A percentile compares a stretch with the other conserved stretches of the same genome.
Conservation (phyloP, 768 basidiomycete genomes). For the Lactifluus volemus region DNA sequence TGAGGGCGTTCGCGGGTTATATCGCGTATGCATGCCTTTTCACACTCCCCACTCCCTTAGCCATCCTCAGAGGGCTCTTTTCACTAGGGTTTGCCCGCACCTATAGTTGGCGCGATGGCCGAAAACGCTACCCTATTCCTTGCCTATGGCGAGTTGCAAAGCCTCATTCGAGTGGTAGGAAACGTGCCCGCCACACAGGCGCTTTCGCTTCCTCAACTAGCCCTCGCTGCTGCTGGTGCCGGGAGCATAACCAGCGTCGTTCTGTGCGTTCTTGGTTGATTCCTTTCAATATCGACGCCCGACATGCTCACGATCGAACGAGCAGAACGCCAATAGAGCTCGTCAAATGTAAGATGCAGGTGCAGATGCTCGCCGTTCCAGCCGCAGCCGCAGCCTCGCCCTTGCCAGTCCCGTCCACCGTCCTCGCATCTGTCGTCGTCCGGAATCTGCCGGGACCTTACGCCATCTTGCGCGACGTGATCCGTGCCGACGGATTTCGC, state of each 20-base stretch:
- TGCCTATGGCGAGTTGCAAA: slow-evolving; percentile 71
- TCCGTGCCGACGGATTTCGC: slow-evolving; percentile 60
- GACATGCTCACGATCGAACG: background rate
- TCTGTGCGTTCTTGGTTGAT: no score
- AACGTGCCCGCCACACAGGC: slow-evolving; percentile 30
- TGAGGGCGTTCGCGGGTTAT: slow-evolving; percentile 80
- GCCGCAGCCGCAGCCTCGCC: slow-evolving; percentile 17
- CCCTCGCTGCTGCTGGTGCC: slow-evolving; percentile 54
- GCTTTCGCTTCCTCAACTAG: slow-evolving; percentile 59
- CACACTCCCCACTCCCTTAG: background rate
- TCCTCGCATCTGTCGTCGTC: slow-evolving; percentile 12
- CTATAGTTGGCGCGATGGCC: slow-evolving; percentile 83
- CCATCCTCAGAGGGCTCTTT: background rate
- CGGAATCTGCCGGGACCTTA: slow-evolving; percentile 61
- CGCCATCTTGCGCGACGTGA: slow-evolving; percentile 50
- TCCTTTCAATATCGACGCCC: no score
- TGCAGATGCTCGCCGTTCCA: slow-evolving; percentile 67
- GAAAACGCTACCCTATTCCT: slow-evolving; percentile 89
- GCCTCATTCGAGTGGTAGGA: slow-evolving; percentile 39
- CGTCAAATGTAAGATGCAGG: slow-evolving; percentile 97
- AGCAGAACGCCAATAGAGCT: slow-evolving; percentile 86
- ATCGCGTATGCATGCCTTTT: slow-evolving; percentile 51
- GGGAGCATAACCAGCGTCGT: no score
- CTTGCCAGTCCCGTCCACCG: slow-evolving; percentile 13
- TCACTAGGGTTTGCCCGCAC: slow-evolving; percentile 72